Evolutionary conservation across 441 rosid genomes (phyloP).

Genomic region (Gossypium aridum): DNA sequence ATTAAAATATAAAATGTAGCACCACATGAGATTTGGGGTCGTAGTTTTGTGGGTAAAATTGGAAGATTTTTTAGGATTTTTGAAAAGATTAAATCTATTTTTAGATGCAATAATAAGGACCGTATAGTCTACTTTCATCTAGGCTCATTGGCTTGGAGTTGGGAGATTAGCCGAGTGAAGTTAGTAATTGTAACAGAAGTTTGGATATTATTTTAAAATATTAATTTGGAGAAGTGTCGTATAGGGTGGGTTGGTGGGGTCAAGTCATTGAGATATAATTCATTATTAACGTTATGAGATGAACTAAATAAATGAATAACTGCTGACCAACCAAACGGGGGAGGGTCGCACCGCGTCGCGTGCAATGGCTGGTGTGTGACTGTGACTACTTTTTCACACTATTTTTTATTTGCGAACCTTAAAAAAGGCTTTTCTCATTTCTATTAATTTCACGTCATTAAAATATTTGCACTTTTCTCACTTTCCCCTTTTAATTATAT

Average conservation of each 20-base stretch:
- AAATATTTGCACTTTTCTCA: neutral
- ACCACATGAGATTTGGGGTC: too few relatives aligned
- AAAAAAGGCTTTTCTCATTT: neutral
- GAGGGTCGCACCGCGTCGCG: constrained; percentile 30
- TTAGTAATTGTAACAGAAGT: neutral
- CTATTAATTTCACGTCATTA: neutral
- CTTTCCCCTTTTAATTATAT: neutral
- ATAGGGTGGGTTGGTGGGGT: constrained; percentile 35
- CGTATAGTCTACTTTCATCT: neutral
- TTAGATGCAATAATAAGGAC: neutral
- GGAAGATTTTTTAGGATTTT: too few relatives aligned
- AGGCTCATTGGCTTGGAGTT: neutral
- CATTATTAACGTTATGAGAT: neutral
- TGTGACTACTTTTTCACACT: constrained; percentile 9
- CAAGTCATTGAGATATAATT: neutral
- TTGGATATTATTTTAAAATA: neutral
- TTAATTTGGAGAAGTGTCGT: constrained; percentile 43
- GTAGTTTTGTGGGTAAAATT: too few relatives aligned
- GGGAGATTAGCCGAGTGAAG: neutral
- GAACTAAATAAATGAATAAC: neutral
- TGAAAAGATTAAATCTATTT: too few relatives aligned
- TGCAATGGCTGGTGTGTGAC: constrained; percentile 31
- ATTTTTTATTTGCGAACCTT: constrained; percentile 21
- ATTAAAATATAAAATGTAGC: too few relatives aligned
- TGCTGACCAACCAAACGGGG: constrained; percentile 50